phyloP scores from a whole-genome alignment of 805 yeast genomes.

The Candida khao-thaluensis region DNA sequence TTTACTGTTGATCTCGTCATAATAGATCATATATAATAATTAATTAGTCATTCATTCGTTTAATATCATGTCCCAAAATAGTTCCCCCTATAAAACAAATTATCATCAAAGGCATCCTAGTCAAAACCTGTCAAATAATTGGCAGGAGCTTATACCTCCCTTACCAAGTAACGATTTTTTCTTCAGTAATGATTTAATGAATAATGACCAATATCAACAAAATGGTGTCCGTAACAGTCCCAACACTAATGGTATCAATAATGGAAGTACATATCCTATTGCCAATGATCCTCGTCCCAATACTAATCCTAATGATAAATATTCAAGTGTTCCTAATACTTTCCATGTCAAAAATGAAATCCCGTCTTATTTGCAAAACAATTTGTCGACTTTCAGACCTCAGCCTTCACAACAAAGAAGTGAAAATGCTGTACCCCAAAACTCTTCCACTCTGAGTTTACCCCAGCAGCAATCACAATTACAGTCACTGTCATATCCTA shows the following conservation, averaged over 20 bases:
- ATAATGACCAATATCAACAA: conserved; percentile 2
- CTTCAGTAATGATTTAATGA: conserved; percentile 12
- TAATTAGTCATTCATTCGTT: conserved; percentile 4
- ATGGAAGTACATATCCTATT: too few species aligned
- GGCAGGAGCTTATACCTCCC: conserved; percentile 19
- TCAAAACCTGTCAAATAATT: conserved; percentile 3
- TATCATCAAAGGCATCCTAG: conserved; percentile 14
- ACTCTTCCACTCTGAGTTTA: conserved; percentile 4
- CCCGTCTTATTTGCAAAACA: conserved; percentile 9
- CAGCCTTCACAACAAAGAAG: conserved; percentile 5
- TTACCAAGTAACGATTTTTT: conserved; percentile 13
- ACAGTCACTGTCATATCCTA: not conserved
- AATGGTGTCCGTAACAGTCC: too few species aligned
- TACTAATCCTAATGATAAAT: not conserved
- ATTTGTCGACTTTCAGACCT: conserved; percentile 2
- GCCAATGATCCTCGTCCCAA: not conserved
- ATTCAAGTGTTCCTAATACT: conserved; percentile 5
- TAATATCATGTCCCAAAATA: conserved; percentile 7
- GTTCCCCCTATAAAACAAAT: conserved; percentile 1
- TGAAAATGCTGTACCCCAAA: conserved; percentile 4
- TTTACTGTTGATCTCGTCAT: conserved; percentile 4
- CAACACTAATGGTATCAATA: too few species aligned
- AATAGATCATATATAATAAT: conserved; percentile 1
- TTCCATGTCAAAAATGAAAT: conserved; percentile 8
- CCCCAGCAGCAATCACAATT: not conserved